Evolutionary conservation across 139 green algal genomes (phyloP).

Genomic region (Chlorella sorokiniana): DNA sequence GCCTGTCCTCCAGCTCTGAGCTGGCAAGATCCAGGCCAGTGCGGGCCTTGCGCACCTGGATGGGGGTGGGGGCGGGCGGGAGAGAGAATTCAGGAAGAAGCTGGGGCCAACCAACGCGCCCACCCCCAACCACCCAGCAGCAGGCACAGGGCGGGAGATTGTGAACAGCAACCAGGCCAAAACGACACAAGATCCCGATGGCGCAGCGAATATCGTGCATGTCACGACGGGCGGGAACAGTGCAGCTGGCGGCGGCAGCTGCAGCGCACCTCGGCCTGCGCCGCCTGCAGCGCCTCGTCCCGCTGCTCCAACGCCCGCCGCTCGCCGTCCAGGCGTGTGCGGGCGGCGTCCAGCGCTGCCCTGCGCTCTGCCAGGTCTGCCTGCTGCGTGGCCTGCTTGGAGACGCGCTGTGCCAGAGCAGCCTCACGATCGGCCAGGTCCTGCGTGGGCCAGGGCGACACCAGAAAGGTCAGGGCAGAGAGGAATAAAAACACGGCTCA

Average conservation of each 20-base stretch:
- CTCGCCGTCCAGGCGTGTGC: constrained; percentile 27
- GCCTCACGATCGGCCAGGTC: constrained; percentile 46
- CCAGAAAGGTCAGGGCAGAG: background rate
- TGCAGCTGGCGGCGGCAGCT: background rate
- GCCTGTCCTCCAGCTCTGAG: constrained; percentile 37
- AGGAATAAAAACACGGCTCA: background rate
- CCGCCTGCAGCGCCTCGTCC: constrained; percentile 23
- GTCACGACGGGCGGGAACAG: background rate
- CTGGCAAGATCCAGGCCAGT: constrained; percentile 36
- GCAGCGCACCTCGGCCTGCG: constrained; percentile 30
- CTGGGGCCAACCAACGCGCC: too few relatives aligned
- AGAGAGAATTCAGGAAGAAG: background rate
- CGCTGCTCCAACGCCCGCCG: constrained; percentile 30
- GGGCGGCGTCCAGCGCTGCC: constrained; percentile 11
- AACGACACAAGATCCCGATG: too few relatives aligned
- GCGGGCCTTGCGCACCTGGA: constrained; percentile 41
- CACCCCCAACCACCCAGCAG: too few relatives aligned
- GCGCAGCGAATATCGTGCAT: too few relatives aligned
- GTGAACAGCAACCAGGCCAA: background rate
- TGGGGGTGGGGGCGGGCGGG: background rate
- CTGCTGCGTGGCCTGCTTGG: constrained; percentile 13
- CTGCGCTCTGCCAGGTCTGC: constrained; percentile 19
- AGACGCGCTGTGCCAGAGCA: constrained; percentile 17
- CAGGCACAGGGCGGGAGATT: background rate
- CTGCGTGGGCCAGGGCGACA: background rate